These are phyloP conservation scores for Effrenium voratum DNA, from an alignment of 73 alveolate genomes.

Conservation along the genomic window DNA sequence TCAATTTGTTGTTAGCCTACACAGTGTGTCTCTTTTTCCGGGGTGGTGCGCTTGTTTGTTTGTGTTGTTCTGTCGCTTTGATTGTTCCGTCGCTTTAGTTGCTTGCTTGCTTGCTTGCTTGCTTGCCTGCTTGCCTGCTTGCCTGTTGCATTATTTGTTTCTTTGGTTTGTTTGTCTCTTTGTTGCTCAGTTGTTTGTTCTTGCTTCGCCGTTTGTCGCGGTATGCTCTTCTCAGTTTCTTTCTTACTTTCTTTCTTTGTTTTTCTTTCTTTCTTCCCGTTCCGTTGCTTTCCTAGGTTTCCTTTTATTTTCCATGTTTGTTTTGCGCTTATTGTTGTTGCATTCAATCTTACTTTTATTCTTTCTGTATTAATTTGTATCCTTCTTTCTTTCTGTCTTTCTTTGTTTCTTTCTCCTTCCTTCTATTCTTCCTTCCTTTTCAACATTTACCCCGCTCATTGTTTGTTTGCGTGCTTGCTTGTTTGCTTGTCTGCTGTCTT, in stretches of 20 bases:
- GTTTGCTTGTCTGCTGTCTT: neutral
- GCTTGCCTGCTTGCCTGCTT: too few species aligned
- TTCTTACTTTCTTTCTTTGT: neutral
- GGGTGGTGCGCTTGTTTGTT: too few species aligned
- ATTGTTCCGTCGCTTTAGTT: too few species aligned
- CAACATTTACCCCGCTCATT: neutral
- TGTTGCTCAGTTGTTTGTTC: neutral
- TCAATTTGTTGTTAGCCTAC: too few species aligned
- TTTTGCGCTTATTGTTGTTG: neutral
- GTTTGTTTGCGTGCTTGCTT: neutral
- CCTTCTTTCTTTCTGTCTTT: neutral
- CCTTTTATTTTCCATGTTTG: neutral
- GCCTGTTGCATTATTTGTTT: neutral
- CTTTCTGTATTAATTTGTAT: neutral
- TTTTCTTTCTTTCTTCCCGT: too few species aligned
- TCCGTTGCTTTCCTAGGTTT: neutral
- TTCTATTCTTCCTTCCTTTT: neutral
- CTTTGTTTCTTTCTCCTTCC: neutral
- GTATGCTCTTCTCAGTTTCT: neutral
- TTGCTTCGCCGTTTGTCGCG: neutral
- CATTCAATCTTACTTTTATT: neutral
- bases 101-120: too few species aligned
- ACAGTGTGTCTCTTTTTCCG: too few species aligned
- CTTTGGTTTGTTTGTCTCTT: neutral
- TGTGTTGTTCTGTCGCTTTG: too few species aligned